Conservation (phyloP, 2,329 filamentous ascomycete genomes). For the Colletotrichum sojae region DNA sequence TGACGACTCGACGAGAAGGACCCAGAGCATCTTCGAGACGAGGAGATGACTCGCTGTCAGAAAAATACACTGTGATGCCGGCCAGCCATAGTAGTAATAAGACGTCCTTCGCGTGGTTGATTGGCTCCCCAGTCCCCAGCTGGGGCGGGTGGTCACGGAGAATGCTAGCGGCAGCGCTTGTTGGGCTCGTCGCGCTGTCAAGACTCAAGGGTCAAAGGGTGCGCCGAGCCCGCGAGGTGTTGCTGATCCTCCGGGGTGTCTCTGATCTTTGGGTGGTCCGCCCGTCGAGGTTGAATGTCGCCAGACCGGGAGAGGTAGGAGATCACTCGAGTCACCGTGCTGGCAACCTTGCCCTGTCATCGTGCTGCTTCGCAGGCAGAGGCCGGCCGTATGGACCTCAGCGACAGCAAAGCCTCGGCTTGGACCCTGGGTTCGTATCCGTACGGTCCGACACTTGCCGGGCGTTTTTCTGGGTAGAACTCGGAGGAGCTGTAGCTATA, state of each 20-base stretch:
- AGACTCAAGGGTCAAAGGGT: neutral
- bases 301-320: neutral
- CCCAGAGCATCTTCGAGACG: neutral
- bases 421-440: slow-evolving; percentile 15
- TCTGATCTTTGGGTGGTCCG: neutral
- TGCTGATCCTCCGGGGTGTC: neutral
- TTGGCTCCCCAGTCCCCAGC: neutral
- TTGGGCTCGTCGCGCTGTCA: neutral
- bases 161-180: neutral
- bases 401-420: slow-evolving; percentile 10
- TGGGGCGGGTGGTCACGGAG: neutral
- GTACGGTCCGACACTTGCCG: slow-evolving; percentile 26
- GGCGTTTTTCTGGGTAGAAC: slow-evolving; percentile 8
- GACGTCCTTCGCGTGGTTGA: neutral
- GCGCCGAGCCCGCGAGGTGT: neutral
- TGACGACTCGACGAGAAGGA: neutral
- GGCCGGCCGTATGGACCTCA: neutral
- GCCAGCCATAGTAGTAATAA: too few relatives aligned
- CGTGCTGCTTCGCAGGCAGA: neutral
- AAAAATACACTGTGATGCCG: too few relatives aligned
- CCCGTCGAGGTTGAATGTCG: slow-evolving; percentile 6
- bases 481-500: neutral
- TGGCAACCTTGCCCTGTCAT: slow-evolving; percentile 9
- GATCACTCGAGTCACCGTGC: slow-evolving; percentile 10
- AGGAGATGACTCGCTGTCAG: neutral